Evolutionary conservation across 2,329 filamentous ascomycete genomes (phyloP), one percentile per base, ranked within the genome.

Genomic region (Cercospora citrullina): DNA sequence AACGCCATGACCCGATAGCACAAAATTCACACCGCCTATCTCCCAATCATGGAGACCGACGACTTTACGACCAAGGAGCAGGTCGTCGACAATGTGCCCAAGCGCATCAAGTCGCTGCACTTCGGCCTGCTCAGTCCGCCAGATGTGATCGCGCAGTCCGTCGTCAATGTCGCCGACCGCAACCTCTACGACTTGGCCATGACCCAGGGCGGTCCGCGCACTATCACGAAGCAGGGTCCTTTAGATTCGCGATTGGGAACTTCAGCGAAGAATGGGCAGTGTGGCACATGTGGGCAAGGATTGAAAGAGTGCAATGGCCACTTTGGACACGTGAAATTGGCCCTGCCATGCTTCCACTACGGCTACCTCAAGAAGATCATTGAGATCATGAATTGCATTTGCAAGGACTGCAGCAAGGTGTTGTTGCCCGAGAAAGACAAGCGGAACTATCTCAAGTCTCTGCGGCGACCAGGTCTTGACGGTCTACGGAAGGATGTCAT

Each of bases 341-440:
- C 94, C 1, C 84, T 99, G 62, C 95, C 95, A 4, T 93, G 91
- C 53, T 98, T 98, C 77, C 95, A 99, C 78, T 93, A 98, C 72
- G 95, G 95, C 42, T 99, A 97, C 78, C 87, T 99, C 75, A 95
- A 93, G 78, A 93, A 96, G 78, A 93, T 95, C 71, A 94, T 96
- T 77, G 90, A 90, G 55, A 94, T 97, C 65, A 85, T 99, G 26
- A 94, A 98, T 78, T 91, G 95, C 76, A 96, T 99, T 72, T 99
- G 95, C 89, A 99, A 97, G 79, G 83, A 94, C 77, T 99, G 95
- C 78, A 92, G 92, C 26, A 87, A 87, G 69, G 90, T 98, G 6
- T 82, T 99, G 65, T 86, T 99, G 26, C 88, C 91, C 42, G 93
- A 97, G 77, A 83, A 87, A 21, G 92, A 96, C 74, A 89, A 92